Evolutionary conservation across 2,329 filamentous ascomycete genomes (phyloP), one percentile per base, ranked within the genome.

Genomic region (Ophiostoma montium): DNA sequence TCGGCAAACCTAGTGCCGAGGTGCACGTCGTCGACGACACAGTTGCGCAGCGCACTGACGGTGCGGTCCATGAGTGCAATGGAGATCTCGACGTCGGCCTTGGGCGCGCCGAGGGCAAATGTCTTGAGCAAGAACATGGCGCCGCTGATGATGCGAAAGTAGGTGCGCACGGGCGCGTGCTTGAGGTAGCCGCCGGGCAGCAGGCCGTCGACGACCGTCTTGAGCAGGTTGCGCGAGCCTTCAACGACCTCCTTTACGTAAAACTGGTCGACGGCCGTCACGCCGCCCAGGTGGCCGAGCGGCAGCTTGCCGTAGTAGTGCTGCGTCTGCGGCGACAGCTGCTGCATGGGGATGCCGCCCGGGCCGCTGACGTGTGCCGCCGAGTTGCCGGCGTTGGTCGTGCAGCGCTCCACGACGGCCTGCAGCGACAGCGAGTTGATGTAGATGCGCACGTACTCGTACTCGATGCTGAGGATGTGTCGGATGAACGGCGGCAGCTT

Each of bases 351-450:
- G 21, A 35, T 35, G 32, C 45, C 45, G 33, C 35, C 35, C 9
- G 46, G 46, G 2, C 31, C 31, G 11, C 13, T 35, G 4, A 32
- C 8, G 11, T 31, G 19, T 5, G n/a, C 33, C n/a, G 23, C 35
- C 6, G 46, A 36, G n/a, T 36, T 42, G 62, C 65, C 59, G 13
- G 66, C 66, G 51, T 70, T 69, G 11, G 76, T 88, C 7, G 87
- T 90, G 65, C 86, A 95, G 52, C 89, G 79, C 65, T 95, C 90
- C 6, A 96, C 87, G 3, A 96, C 88, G 19, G 92, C 92, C 66
- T 98, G 92, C 2, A 98, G 70, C 2, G 89, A 89, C 2, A 98
- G 72, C 1, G 89, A 95, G 63, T 96, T 95, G 67, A 95, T 77
- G 61, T 96, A 96, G 46, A 95, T 84, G 59, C 90, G 79, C 23